Evolutionary conservation across 2,329 filamentous ascomycete species (phyloP), one percentile per base, ranked within the genome.

Genomic region (Cercospora sesami): DNA sequence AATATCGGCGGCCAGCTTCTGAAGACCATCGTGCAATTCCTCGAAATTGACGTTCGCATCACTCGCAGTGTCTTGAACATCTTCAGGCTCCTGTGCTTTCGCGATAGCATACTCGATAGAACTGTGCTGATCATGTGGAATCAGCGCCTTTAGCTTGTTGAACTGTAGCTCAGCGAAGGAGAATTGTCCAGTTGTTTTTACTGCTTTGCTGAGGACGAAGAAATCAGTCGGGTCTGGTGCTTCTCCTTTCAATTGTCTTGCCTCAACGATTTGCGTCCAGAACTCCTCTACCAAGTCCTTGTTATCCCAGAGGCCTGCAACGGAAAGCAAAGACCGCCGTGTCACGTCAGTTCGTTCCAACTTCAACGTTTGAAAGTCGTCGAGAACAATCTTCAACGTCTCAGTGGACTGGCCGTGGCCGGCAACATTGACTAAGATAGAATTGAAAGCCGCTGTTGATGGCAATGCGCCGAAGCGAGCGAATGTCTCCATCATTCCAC

Each of bases 351-450:
- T 78, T 3, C 75, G 74, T 30, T 75, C 57, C 21, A 80, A 65
- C 0, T 72, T 70, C 10, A 76, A 68, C 2, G 71, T 65, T 6
- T 75, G 48, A 61, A 78, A 67, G 58, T 79, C 75, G 42, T 71
- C 69, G 8, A 81, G 68, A 1, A 73, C 73, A 21, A 73, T 68
- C 4, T 70, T 71, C 28, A 80, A 68, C 2, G 78, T 66, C 10
- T 77, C 72, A 26, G 72, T 73, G 2, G 73, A 73, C 31, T 68
- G 67, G 1, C 78, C 73, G 60, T 74, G 73, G 5, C 76, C 75
- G 6, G 75, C 80, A 45, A 80, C 42, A 57, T 78, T 77, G 14
- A 73, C 71, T 45, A 82, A 79, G 57, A 82, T 77, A 6, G 75
- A 77, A 60, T 80, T 80, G 71, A 80, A 81, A 0, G 77, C 76